phyloP scores from a whole-genome alignment of 1,139 yeast genomes.

The Candida tetrigidarum region DNA sequence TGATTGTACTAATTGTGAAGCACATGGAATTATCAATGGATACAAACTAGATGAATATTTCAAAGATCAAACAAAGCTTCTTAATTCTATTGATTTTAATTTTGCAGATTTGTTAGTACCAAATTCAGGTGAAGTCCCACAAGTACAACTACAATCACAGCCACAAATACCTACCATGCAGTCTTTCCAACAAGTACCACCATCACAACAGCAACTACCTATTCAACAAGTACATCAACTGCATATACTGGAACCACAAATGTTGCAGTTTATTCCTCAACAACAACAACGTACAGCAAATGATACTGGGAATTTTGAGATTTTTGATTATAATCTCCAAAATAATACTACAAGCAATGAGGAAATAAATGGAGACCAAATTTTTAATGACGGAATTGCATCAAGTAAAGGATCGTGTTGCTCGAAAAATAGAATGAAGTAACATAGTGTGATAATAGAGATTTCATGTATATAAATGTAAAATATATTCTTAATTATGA shows the following conservation, averaged over 20 bases:
- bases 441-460: neutral
- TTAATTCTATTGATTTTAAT: slow-evolving; percentile 13
- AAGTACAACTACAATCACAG: slow-evolving; percentile 35
- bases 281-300: no score
- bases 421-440: neutral
- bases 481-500: no score
- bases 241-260: neutral
- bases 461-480: neutral
- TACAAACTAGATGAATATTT: slow-evolving; percentile 44
- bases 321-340: slow-evolving; percentile 1
- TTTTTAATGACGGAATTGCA: neutral
- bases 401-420: neutral
- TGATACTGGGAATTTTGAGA: neutral
- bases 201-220: slow-evolving; percentile 44
- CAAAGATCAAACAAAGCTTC: slow-evolving; percentile 13
- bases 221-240: neutral
- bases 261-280: neutral
- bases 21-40: slow-evolving; percentile 59
- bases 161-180: no score
- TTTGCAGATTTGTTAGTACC: slow-evolving; percentile 10
- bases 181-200: slow-evolving; percentile 30
- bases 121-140: neutral
- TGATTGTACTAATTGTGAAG: slow-evolving; percentile 55
- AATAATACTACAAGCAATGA: neutral
- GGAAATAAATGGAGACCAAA: neutral